Evolutionary conservation across 1,139 yeast species (phyloP).

Genomic region (Lodderomyces beijingensis): DNA sequence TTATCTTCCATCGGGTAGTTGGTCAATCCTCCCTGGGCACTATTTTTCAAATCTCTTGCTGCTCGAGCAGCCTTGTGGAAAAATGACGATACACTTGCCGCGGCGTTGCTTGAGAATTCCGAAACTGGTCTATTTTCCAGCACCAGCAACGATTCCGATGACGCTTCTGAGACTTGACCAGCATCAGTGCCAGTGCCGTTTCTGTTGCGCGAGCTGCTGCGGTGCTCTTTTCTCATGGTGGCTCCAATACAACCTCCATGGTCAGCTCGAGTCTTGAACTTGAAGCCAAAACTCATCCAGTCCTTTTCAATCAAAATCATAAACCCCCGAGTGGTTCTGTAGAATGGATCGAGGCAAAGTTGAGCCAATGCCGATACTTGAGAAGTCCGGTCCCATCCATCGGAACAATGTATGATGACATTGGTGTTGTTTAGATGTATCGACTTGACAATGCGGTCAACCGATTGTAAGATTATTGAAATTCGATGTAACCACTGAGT

Average conservation of each 20-base stretch:
- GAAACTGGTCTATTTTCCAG: constrained; percentile 9
- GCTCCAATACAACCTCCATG: constrained; percentile 55
- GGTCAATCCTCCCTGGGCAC: constrained; percentile 24
- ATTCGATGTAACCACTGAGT: constrained; percentile 81
- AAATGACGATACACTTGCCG: constrained; percentile 19
- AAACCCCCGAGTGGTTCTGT: constrained; percentile 82
- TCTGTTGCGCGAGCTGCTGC: not conserved
- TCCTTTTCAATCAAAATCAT: constrained; percentile 85
- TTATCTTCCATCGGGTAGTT: constrained; percentile 4
- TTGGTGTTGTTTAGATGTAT: constrained; percentile 80
- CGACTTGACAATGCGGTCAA: constrained; percentile 74
- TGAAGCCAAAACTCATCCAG: constrained; percentile 93
- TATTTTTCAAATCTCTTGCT: constrained; percentile 39
- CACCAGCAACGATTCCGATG: not conserved
- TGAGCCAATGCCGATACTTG: constrained; percentile 84
- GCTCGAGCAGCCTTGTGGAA: constrained; percentile 45
- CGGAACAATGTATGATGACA: constrained; percentile 87
- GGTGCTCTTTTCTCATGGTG: constrained; percentile 18
- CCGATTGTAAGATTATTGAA: constrained; percentile 65
- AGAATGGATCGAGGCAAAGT: constrained; percentile 85
- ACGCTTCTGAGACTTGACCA: constrained; percentile 11
- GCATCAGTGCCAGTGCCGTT: not conserved
- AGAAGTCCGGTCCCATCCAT: constrained; percentile 97
- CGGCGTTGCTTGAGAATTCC: constrained; percentile 11
- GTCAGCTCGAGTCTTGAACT: constrained; percentile 80